Conservation (phyloP, 2,329 filamentous ascomycete species). For the Lasiodiplodia theobromae region DNA sequence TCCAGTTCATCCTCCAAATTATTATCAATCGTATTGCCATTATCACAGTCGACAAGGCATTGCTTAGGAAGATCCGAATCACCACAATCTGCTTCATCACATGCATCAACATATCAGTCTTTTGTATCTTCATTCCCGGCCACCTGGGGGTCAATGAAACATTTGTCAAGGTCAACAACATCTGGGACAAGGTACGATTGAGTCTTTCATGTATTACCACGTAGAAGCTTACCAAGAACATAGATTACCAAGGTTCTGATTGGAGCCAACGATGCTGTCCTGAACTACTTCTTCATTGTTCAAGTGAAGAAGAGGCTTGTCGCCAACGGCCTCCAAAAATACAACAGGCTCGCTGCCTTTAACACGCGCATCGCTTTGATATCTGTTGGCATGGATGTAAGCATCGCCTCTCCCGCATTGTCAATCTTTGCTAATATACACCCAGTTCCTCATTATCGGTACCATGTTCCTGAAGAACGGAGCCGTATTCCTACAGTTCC, state of each 20-base stretch:
- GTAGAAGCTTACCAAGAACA: not conserved
- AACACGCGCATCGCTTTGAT: constrained; percentile 39
- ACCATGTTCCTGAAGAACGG: constrained; percentile 28
- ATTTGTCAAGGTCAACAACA: constrained; percentile 34
- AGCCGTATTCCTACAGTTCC: constrained; percentile 46
- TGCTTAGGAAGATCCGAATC: constrained; percentile 32
- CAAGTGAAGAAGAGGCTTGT: constrained; percentile 38
- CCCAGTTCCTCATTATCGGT: constrained; percentile 27
- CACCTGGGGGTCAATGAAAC: constrained; percentile 37
- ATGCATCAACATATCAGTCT: constrained; percentile 42
- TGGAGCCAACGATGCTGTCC: constrained; percentile 36
- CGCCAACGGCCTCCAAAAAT: constrained; percentile 39
- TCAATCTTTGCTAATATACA: not conserved
- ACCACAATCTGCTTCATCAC: constrained; percentile 33
- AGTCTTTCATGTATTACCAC: no score
- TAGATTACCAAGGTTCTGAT: constrained; percentile 38
- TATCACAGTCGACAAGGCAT: constrained; percentile 34
- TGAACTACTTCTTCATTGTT: constrained; percentile 41
- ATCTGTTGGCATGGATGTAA: constrained; percentile 39
- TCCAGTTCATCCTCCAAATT: constrained; percentile 36
- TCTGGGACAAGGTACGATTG: constrained; percentile 12
- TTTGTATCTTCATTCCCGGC: constrained; percentile 41
- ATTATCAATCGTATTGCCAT: constrained; percentile 41
- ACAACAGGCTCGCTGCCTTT: constrained; percentile 38
- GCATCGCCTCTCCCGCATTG: not conserved